These are phyloP conservation scores for Chlamydomonas sphaeroides DNA, from an alignment of 139 green algal species.

Conservation along the genomic window DNA sequence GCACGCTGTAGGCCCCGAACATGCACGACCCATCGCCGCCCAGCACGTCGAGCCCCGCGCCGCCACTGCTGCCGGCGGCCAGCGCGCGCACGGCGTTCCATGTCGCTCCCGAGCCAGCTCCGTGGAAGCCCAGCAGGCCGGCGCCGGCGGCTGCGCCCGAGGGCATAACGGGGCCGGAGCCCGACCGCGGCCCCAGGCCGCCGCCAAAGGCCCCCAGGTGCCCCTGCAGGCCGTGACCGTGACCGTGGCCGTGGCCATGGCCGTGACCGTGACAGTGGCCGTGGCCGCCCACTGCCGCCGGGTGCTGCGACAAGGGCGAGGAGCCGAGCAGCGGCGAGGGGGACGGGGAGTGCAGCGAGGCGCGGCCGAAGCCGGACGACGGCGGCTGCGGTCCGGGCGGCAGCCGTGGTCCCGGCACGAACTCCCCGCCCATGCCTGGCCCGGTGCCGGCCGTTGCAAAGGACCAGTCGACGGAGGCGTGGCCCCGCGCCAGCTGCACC, in stretches of 20 bases:
- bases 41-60: not conserved
- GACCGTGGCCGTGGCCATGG: not conserved
- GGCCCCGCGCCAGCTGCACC: not conserved
- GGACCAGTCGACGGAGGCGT: slow-evolving; percentile 6
- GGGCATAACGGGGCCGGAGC: slow-evolving; percentile 17
- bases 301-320: not conserved
- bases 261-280: too few species aligned
- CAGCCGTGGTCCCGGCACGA: too few species aligned
- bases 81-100: slow-evolving; percentile 19
- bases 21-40: not conserved
- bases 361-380: not conserved
- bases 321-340: not conserved
- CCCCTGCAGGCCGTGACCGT: not conserved
- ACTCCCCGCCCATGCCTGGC: not conserved
- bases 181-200: not conserved
- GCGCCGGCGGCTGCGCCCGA: too few species aligned
- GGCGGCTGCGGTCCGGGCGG: not conserved
- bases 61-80: not conserved
- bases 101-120: not conserved
- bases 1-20: not conserved
- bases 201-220: not conserved
- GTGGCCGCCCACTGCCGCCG: not conserved
- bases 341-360: not conserved
- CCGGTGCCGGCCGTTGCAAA: not conserved
- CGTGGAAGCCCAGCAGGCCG: not conserved